Base-by-base conservation (phyloP, 2,329 filamentous ascomycete genomes). In the Paecilomyces formosus region DNA sequence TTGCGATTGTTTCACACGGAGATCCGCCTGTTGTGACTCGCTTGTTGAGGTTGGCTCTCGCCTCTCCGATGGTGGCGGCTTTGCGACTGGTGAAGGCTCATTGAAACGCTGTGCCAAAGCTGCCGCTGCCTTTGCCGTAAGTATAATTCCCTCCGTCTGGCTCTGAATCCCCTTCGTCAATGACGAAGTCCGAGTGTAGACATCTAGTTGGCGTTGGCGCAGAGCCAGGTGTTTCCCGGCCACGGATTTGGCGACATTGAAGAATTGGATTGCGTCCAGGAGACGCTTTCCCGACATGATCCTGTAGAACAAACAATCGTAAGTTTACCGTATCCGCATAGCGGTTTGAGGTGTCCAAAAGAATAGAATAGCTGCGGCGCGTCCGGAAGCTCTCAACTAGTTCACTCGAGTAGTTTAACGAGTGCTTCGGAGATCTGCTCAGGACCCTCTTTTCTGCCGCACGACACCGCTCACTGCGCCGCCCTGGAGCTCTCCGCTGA, bases 251-350 rank as follows among this genome's bases (percentile, higher is more conserved):
- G 88, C 87, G 70, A 85, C 88, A 78, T 82, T 85, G 72, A 88
- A 80, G 63, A 92, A 79, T 61, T 86, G 84, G 64, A 86, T 85
- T 66, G 88, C 78, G 76, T 92, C 89, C 70, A 92, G 69, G 81
- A 84, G 76, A 83, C 87, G 76, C 82, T 83, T 81, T 58, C 81
- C 81, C 57, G 80, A 78, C 81, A 84, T 84, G 26, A 3, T 52
- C 50, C 22, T 28, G 21, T 24, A 52, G 12, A 13, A 15, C 7
- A n/a, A 31, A 5, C 26, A 31, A 31, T 33, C n/a, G 57, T 54
- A 54, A 53, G n/a, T 49, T 61, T 58, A 60, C 53, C 54, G 54
- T 57, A 57, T 62, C 63, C 55, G 62, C 68, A 69, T 68, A 52
- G 59, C 61, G 58, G 28, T 21, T 18, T 6, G 39, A 45, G 39